Conservation (phyloP, 169 alveolate genomes). For the Sarcocystis neurona region DNA sequence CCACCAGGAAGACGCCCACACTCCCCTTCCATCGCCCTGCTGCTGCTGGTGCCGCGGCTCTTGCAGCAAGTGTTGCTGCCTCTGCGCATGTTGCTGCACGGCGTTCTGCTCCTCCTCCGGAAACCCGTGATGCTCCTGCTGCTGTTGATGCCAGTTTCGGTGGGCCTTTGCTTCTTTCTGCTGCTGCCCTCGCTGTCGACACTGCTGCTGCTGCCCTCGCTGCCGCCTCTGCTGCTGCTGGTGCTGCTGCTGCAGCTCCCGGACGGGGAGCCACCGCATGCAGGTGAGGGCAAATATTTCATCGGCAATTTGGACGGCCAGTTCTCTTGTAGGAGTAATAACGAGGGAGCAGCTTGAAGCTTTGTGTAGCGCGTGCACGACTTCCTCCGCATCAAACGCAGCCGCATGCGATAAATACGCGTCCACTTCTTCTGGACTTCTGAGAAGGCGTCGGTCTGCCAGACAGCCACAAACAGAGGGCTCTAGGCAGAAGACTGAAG, state of each 20-base stretch:
- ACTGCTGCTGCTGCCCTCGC: neutral
- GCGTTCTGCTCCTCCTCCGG: neutral
- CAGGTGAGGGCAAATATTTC: neutral
- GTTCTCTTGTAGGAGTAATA: slow-evolving; percentile 87
- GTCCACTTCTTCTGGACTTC: too few species aligned
- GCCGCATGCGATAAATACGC: neutral
- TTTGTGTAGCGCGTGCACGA: neutral
- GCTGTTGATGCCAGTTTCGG: neutral
- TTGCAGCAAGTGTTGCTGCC: too few species aligned
- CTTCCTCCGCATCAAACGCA: slow-evolving; percentile 1
- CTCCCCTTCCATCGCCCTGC: too few species aligned
- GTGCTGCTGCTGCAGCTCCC: too few species aligned
- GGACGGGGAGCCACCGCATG: neutral
- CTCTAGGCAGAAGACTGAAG: too few species aligned
- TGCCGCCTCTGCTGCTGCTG: neutral
- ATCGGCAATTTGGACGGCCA: slow-evolving; percentile 79
- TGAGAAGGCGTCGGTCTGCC: too few species aligned
- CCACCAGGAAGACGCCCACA: too few species aligned
- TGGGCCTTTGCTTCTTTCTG: neutral
- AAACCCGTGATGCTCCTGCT: neutral
- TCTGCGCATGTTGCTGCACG: too few species aligned
- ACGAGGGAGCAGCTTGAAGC: slow-evolving; percentile 67
- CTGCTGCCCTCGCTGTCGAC: neutral
- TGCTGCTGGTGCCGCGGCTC: too few species aligned
- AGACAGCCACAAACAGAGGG: too few species aligned